Conservation (phyloP, 805 yeast species). For the Middelhovenomyces tepae region DNA sequence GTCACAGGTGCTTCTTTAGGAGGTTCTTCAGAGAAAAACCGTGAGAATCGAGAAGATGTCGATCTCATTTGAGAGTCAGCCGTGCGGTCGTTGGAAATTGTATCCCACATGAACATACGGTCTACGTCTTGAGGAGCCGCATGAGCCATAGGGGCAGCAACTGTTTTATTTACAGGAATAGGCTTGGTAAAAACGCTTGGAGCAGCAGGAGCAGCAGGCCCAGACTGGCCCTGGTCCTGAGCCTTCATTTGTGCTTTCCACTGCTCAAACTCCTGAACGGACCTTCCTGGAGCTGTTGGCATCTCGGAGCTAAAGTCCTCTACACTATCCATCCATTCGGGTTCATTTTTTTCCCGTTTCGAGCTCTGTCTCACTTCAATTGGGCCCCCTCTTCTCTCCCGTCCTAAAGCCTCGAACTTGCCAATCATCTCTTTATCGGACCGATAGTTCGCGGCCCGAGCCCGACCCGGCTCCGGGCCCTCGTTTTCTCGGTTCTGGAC, state of each 20-base stretch:
- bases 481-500: too few species aligned
- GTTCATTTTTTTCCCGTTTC: neutral
- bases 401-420: neutral
- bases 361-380: too few species aligned
- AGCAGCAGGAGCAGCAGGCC: conserved; percentile 16
- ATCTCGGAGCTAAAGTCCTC: neutral
- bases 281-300: conserved; percentile 4
- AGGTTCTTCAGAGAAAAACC: conserved; percentile 11
- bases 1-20: conserved; percentile 1
- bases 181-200: conserved; percentile 4
- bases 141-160: conserved; percentile 7
- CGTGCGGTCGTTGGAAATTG: neutral
- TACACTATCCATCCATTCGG: conserved; percentile 3
- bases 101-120: conserved; percentile 16
- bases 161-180: conserved; percentile 9
- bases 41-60: conserved; percentile 14
- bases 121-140: conserved; percentile 10
- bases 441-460: too few species aligned
- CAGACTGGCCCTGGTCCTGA: conserved; percentile 15
- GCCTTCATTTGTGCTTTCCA: conserved; percentile 26
- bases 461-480: too few species aligned
- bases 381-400: conserved; percentile 3
- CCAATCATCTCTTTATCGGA: conserved; percentile 1
- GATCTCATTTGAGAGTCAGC: conserved; percentile 1
- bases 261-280: conserved; percentile 24